Percentiles rank a stretch among this genome's conserved stretches.
phyloP scores from a whole-genome alignment of 2,329 filamentous ascomycete genomes.

The Monosporascus sp. region DNA sequence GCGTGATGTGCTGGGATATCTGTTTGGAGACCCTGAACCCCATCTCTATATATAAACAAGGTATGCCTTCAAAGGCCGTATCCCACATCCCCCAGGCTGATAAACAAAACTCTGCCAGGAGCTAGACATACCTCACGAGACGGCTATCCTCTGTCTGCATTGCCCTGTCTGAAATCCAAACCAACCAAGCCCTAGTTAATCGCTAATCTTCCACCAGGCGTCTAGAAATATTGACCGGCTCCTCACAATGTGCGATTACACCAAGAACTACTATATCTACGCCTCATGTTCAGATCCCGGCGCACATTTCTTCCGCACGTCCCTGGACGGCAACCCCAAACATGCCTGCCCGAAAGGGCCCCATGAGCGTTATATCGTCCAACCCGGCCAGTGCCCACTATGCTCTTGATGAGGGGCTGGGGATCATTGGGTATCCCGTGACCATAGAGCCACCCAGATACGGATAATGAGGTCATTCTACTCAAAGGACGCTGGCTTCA shows the following conservation, averaged over 20 bases:
- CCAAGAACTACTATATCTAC: slow-evolving; percentile 75
- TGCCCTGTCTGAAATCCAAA: not conserved
- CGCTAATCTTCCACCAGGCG: slow-evolving; percentile 2
- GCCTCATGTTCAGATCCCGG: slow-evolving; percentile 64
- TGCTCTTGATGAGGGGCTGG: slow-evolving; percentile 26
- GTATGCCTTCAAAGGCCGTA: slow-evolving; percentile 13
- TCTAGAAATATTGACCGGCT: slow-evolving; percentile 4
- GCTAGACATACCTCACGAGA: not conserved
- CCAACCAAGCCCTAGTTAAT: not conserved
- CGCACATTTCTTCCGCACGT: slow-evolving; percentile 66
- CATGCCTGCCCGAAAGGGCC: slow-evolving; percentile 58
- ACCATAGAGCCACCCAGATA: not conserved
- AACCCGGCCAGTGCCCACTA: slow-evolving; percentile 58
- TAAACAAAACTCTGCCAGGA: not conserved
- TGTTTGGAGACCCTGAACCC: slow-evolving; percentile 10
- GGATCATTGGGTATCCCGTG: not conserved
- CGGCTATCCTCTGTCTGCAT: not conserved
- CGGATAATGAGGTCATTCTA: not conserved
- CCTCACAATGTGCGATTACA: slow-evolving; percentile 55
- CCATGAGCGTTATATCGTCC: slow-evolving; percentile 69
- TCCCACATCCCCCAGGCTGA: not conserved
- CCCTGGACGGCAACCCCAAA: slow-evolving; percentile 59
- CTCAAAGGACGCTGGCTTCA: not conserved
- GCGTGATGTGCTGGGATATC: slow-evolving; percentile 15
- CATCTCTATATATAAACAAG: slow-evolving; percentile 17